These are phyloP conservation scores for Ormosia semicastrata DNA, from an alignment of 306 rosid species.

Conservation along the genomic window DNA sequence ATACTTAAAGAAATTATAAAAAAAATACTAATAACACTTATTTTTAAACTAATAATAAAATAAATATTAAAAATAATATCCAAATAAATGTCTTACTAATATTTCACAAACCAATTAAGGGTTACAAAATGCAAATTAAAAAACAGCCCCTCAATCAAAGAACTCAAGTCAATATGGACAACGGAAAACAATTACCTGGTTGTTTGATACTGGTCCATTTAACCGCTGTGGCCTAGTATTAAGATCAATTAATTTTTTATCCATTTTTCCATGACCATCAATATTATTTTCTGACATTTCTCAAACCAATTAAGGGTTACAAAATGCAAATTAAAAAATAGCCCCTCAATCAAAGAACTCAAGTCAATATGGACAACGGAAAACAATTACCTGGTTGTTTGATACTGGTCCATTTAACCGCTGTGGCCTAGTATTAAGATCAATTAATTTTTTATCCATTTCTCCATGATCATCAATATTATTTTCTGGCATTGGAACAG, in stretches of 20 bases:
- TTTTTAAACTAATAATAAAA: too few species aligned
- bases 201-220: conserved; percentile 38
- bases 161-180: background rate
- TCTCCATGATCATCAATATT: conserved; percentile 30
- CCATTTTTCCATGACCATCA: conserved; percentile 35
- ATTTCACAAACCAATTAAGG: too few species aligned
- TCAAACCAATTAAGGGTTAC: too few species aligned
- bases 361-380: background rate
- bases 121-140: background rate
- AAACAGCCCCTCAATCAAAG: background rate
- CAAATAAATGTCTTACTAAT: too few species aligned
- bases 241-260: conserved; percentile 48
- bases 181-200: conserved; percentile 36
- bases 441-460: conserved; percentile 43
- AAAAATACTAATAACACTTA: too few species aligned
- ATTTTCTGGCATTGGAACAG: conserved; percentile 36
- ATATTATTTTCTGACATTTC: conserved; percentile 35
- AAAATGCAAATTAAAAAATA: background rate
- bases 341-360: background rate
- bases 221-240: conserved; percentile 48
- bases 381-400: conserved; percentile 41
- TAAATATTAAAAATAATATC: too few species aligned
- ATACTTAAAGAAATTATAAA: too few species aligned
- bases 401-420: conserved; percentile 40
- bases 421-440: conserved; percentile 51